Evolutionary conservation across 2,329 filamentous ascomycete genomes (phyloP).

Genomic region (Fusarium luffae): DNA sequence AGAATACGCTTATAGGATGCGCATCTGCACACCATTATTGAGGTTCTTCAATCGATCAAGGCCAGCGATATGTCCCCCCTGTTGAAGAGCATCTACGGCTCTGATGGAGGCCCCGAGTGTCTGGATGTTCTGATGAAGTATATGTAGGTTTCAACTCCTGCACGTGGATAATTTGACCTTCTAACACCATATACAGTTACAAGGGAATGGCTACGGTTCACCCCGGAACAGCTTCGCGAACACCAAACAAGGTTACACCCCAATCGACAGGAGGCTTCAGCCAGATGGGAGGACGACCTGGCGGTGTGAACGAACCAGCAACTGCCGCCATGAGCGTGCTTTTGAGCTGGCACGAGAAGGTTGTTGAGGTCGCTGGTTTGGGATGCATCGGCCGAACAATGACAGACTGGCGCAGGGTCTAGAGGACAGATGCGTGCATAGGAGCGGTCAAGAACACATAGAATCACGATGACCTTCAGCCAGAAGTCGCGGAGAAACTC

Average conservation of each 20-base stretch:
- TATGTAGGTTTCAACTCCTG: slow-evolving; percentile 69
- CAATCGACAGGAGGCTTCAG: slow-evolving; percentile 86
- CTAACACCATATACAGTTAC: slow-evolving; percentile 67
- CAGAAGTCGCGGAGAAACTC: slow-evolving; percentile 5
- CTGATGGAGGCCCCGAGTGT: slow-evolving; percentile 83
- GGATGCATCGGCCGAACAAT: slow-evolving; percentile 94
- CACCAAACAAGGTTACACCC: slow-evolving; percentile 66
- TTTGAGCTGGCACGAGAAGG: slow-evolving; percentile 98
- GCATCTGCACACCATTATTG: slow-evolving; percentile 87
- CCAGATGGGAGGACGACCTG: slow-evolving; percentile 72
- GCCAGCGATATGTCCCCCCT: slow-evolving; percentile 95
- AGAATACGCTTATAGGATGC: slow-evolving; percentile 69
- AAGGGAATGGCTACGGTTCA: slow-evolving; percentile 80
- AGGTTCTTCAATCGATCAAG: slow-evolving; percentile 96
- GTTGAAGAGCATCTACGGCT: slow-evolving; percentile 81
- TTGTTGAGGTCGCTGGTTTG: slow-evolving; percentile 91
- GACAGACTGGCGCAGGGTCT: slow-evolving; percentile 89
- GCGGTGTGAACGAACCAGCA: slow-evolving; percentile 71
- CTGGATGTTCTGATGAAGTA: slow-evolving; percentile 98
- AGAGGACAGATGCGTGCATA: slow-evolving; percentile 24
- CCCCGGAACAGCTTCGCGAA: slow-evolving; percentile 56
- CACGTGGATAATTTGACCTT: neutral
- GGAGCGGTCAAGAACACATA: slow-evolving; percentile 33
- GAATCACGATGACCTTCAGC: slow-evolving; percentile 31
- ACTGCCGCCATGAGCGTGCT: slow-evolving; percentile 95